Base-by-base conservation (phyloP, 495 filamentous ascomycete species). In the Aspergillus sparsus region DNA sequence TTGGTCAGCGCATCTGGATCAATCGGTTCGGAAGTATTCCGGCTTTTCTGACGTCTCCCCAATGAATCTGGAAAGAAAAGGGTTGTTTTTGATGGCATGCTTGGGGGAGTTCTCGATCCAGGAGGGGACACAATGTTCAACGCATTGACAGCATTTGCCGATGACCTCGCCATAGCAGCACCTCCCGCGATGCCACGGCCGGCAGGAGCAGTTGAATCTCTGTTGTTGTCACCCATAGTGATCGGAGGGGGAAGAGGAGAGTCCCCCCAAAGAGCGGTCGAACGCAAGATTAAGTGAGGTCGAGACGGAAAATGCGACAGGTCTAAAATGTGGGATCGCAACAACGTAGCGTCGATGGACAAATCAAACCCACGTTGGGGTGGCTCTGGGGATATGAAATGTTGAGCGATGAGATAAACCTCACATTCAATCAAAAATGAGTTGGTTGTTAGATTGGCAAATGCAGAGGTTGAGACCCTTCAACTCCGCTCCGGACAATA, bases 1-100 rank as follows among this genome's bases (percentile, higher is more conserved):
- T 80, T 85, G 52, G 78, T 82, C 39, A 91, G 71, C n/a, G 81
- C 83, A 60, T 71, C 71, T 13, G 88, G 71, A 71, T 89, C 86
- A 35, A 88, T 74, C 1, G 85, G 77, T 52, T 85, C 84, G 27
- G 83, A 83, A 33, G 69, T 75, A 45, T 72, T 75, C 47, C 69
- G 66, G 21, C 55, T 65, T 50, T 70, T 63, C 51, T 71, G 60
- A 27, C 57, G 69, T 36, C 60, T 66, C 0, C 64, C 69, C 27
- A 60, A 54, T 50, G 73, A 57, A 50, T 77, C 76, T 11, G 70
- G 72, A 53, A 75, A 79, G 41, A 73, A 68, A 15, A 78, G 60
- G 0, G 75, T 79, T 53, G 67, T 72, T 62, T 78, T 80, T 1
- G 67, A 54, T 7, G 76, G 73, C 67, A 73, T 71, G 50, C 70